A percentile compares a stretch with the other conserved stretches of the same genome.
Evolutionary conservation across 2,329 filamentous ascomycete genomes (phyloP).

Genomic region (Talaromyces sp.): DNA sequence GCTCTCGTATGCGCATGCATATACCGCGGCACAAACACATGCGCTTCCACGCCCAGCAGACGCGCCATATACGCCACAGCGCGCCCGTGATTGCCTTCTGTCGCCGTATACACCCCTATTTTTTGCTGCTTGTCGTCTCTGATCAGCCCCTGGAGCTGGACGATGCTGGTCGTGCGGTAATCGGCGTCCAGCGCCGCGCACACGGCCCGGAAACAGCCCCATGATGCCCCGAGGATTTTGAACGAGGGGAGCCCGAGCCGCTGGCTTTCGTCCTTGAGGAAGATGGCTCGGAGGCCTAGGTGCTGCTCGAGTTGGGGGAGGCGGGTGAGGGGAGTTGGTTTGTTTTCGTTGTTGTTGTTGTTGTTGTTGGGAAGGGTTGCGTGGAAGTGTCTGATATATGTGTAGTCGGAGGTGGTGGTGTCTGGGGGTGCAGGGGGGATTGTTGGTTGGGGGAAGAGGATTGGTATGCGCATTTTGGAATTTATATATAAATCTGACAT

Average conservation of each 20-base stretch:
- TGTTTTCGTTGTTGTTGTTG: conserved; percentile 3
- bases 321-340: conserved; percentile 49
- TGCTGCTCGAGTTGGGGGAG: conserved; percentile 53
- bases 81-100: conserved; percentile 72
- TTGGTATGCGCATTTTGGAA: neutral
- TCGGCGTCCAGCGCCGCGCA: conserved; percentile 40
- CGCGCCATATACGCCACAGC: conserved; percentile 65
- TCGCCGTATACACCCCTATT: conserved; percentile 43
- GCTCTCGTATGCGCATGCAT: conserved; percentile 52
- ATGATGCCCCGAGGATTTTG: conserved; percentile 76
- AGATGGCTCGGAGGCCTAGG: conserved; percentile 53
- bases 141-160: neutral
- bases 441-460: neutral
- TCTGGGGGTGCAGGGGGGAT: neutral
- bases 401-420: neutral
- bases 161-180: conserved; percentile 28
- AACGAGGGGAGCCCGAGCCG: conserved; percentile 68
- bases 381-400: conserved; percentile 43
- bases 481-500: no score
- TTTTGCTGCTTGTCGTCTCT: conserved; percentile 16
- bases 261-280: conserved; percentile 66
- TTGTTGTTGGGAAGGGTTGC: conserved; percentile 50
- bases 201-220: conserved; percentile 61
- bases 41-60: conserved; percentile 50
- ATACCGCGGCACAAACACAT: conserved; percentile 58